Evolutionary conservation across 495 filamentous ascomycete species (phyloP).

Genomic region (Podospora bellae-mahoneyi): DNA sequence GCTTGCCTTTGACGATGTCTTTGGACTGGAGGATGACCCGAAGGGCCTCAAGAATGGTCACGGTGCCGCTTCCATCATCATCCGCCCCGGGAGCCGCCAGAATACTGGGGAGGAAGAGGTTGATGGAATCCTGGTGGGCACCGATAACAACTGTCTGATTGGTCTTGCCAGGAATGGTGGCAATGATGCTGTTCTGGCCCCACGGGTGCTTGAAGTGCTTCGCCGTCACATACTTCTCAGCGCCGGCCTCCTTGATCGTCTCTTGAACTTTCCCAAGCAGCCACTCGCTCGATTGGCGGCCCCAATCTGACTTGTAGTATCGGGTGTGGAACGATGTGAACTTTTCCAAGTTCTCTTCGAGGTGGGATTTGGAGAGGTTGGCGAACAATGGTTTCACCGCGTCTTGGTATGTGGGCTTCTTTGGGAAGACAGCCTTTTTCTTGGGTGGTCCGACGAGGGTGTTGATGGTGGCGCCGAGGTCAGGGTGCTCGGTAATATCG

Average conservation of each 20-base stretch:
- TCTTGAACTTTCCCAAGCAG: conserved; percentile 70
- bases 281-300: conserved; percentile 87
- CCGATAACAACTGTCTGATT: conserved; percentile 74
- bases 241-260: conserved; percentile 66
- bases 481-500: conserved; percentile 75
- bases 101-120: conserved; percentile 80
- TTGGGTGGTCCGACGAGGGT: conserved; percentile 39
- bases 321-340: conserved; percentile 36
- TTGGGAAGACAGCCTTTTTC: conserved; percentile 57
- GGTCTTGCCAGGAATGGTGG: conserved; percentile 81
- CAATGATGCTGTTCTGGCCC: conserved; percentile 89
- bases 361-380: conserved; percentile 69
- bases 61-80: conserved; percentile 58
- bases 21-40: conserved; percentile 53
- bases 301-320: conserved; percentile 61
- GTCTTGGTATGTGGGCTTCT: conserved; percentile 60
- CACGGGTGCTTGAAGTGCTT: conserved; percentile 76
- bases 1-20: conserved; percentile 51
- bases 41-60: conserved; percentile 61
- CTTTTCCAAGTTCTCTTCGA: conserved; percentile 64
- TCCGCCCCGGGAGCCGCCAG: conserved; percentile 64
- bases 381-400: conserved; percentile 64
- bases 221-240: conserved; percentile 63
- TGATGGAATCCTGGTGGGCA: conserved; percentile 73
- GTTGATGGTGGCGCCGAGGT: conserved; percentile 57